Percentiles rank a stretch among this genome's conserved stretches.
Conservation (phyloP, 495 filamentous ascomycete genomes). For the Acidomyces sp. region DNA sequence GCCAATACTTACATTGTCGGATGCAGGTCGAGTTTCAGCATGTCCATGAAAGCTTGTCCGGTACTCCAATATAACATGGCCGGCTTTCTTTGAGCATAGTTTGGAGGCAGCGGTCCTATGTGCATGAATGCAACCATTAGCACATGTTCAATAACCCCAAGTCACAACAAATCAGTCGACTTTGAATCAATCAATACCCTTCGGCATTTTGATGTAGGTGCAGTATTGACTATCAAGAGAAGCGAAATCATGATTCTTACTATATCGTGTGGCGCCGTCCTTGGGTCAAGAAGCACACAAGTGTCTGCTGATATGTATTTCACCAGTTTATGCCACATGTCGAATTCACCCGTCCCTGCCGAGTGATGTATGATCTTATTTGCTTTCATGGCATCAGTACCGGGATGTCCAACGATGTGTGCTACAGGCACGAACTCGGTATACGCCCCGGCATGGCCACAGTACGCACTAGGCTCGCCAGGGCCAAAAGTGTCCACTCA, state of each 20-base stretch:
- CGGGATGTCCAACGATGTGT: slow-evolving; percentile 52
- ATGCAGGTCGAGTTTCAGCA: slow-evolving; percentile 27
- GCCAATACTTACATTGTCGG: slow-evolving; percentile 25
- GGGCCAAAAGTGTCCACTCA: slow-evolving; percentile 13
- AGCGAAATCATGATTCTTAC: too few relatives aligned
- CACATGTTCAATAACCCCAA: too few relatives aligned
- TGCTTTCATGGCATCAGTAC: slow-evolving; percentile 4
- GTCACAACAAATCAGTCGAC: too few relatives aligned
- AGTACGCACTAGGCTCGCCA: slow-evolving; percentile 11
- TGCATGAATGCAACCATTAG: too few relatives aligned
- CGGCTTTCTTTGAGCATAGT: slow-evolving; percentile 17
- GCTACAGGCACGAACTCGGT: slow-evolving; percentile 39
- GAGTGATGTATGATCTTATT: slow-evolving; percentile 21
- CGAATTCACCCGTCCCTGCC: slow-evolving; percentile 16
- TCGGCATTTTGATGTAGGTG: too few relatives aligned
- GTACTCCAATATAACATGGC: slow-evolving; percentile 23
- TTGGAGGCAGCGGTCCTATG: slow-evolving; percentile 32
- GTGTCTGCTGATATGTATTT: slow-evolving; percentile 25
- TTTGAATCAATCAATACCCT: too few relatives aligned
- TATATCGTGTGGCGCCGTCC: slow-evolving; percentile 30
- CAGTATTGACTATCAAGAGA: too few relatives aligned
- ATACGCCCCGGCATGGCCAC: slow-evolving; percentile 21
- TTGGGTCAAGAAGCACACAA: slow-evolving; percentile 26
- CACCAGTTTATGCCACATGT: slow-evolving; percentile 32
- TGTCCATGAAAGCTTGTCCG: slow-evolving; percentile 30